Evolutionary conservation across 2,329 filamentous ascomycete species (phyloP), one percentile per base, ranked within the genome.

Genomic region (Cytospora leucostoma): DNA sequence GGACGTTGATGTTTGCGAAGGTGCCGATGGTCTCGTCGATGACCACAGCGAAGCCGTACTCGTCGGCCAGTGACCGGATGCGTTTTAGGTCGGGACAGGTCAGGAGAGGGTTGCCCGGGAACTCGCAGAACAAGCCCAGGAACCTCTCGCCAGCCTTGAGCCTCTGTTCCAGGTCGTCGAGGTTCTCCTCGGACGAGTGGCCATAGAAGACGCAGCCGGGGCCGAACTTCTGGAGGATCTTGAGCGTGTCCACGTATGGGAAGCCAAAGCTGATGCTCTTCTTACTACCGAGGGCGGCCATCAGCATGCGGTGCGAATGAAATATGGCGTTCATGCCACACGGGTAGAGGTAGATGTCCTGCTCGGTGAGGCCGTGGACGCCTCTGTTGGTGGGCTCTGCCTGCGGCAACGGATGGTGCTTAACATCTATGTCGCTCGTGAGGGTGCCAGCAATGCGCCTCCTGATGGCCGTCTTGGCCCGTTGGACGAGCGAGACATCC

Each of bases 1-100:
- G 83, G 4, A 99, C 92, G 73, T 98, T 92, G 70, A 97, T 88
- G 74, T 99, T 99, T 72, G 96, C 88, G 74, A 97, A 97, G 62
- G 95, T 99, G 69, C 94, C 94, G 65, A 99, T 92, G 0, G 95
- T 98, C 76, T 99, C 95, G 75, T 99, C 95, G 2, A 99, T 85
- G 2, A 98, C 91, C 13, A 98, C 88, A 27, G 88, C 90, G 74
- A 99, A 98, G 71, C 91, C 89, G 75, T 93, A 96, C 67, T 85
- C 82, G 72, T 96, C 88, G 1, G 94, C 93, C 33, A 99, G 79
- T 17, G 76, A 74, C 44, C 91, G 88, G 65, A 99, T 94, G n/a
- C 93, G 88, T 65, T 80, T 78, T 21, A 99, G 84, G 75, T 99
- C 88, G 0, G 94, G 94, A 32, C 92, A 92, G 59, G 87, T 89